Percentiles rank a stretch among this genome's conserved stretches.
phyloP scores from a whole-genome alignment of 2,329 filamentous ascomycete species.

The Ophiocordyceps camponoti-saundersi region DNA sequence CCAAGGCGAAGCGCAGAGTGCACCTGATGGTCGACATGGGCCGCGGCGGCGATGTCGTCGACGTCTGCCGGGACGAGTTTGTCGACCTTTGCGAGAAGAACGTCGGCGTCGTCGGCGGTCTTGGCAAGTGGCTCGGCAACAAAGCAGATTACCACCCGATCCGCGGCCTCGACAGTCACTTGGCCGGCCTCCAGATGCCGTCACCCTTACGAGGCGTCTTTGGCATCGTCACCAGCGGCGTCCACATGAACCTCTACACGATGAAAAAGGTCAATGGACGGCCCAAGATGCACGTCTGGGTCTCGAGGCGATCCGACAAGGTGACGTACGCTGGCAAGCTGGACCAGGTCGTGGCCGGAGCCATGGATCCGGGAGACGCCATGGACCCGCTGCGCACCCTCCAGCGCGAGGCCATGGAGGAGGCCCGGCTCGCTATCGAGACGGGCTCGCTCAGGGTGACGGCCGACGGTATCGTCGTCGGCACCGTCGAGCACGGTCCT shows the following conservation, averaged over 20 bases:
- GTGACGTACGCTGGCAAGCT: constrained; percentile 16
- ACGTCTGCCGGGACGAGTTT: constrained; percentile 8
- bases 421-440: constrained; percentile 13
- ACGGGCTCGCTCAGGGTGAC: constrained; percentile 7
- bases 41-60: constrained; percentile 3
- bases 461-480: constrained; percentile 6
- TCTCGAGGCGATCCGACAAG: constrained; percentile 13
- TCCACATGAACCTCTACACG: constrained; percentile 20
- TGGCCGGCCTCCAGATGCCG: constrained; percentile 12
- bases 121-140: constrained; percentile 10
- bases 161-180: constrained; percentile 6
- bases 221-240: constrained; percentile 17
- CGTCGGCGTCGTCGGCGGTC: constrained; percentile 8
- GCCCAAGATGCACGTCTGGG: constrained; percentile 14
- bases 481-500: constrained; percentile 7
- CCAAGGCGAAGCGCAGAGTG: constrained; percentile 4
- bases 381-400: constrained; percentile 12
- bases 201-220: constrained; percentile 16
- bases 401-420: constrained; percentile 15
- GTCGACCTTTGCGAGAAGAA: constrained; percentile 11
- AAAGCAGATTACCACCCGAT: constrained; percentile 11
- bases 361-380: constrained; percentile 13
- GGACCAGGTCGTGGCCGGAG: constrained; percentile 20
- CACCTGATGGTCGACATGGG: constrained; percentile 6
- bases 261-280: constrained; percentile 7